Percentiles rank a stretch among this genome's conserved stretches.
These are phyloP conservation scores for Talaromyces sp. DNA, from an alignment of 2,329 filamentous ascomycete genomes.

Conservation along the genomic window DNA sequence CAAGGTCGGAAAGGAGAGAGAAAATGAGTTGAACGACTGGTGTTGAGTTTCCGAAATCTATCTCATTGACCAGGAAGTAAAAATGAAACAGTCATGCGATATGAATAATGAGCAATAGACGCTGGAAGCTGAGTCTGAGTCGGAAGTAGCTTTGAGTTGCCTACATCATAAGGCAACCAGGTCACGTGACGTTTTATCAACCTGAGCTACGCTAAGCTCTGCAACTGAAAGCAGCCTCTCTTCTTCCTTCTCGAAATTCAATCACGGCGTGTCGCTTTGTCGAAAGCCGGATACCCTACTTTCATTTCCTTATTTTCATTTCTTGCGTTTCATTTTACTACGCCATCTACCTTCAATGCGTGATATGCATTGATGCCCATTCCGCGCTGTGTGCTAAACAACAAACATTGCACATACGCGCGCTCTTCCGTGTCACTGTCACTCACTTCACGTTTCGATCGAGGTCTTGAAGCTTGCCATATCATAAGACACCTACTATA, in stretches of 20 bases:
- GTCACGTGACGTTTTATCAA: background rate
- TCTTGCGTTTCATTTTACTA: conserved; percentile 14
- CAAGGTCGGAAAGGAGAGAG: background rate
- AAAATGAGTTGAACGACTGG: background rate
- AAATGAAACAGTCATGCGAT: background rate
- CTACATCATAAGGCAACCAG: background rate
- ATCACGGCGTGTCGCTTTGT: conserved; percentile 12
- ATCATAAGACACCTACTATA: background rate
- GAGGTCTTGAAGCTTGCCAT: background rate
- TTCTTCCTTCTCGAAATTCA: background rate
- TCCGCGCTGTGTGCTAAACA: conserved; percentile 7
- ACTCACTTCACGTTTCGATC: background rate
- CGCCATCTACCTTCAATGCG: conserved; percentile 1
- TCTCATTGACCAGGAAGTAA: background rate
- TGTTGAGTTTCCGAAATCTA: background rate
- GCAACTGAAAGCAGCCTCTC: conserved; percentile 1
- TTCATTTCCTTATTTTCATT: conserved; percentile 16
- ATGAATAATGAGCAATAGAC: background rate
- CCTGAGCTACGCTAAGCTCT: conserved; percentile 2
- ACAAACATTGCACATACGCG: conserved; percentile 8
- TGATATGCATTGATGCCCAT: conserved; percentile 8
- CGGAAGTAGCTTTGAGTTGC: background rate
- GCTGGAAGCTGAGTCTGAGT: background rate
- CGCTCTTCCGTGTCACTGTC: conserved; percentile 1
- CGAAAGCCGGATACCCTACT: conserved; percentile 6